These are phyloP conservation scores for Saitozyma sp. DNA, from an alignment of 768 basidiomycete species.

Conservation along the genomic window DNA sequence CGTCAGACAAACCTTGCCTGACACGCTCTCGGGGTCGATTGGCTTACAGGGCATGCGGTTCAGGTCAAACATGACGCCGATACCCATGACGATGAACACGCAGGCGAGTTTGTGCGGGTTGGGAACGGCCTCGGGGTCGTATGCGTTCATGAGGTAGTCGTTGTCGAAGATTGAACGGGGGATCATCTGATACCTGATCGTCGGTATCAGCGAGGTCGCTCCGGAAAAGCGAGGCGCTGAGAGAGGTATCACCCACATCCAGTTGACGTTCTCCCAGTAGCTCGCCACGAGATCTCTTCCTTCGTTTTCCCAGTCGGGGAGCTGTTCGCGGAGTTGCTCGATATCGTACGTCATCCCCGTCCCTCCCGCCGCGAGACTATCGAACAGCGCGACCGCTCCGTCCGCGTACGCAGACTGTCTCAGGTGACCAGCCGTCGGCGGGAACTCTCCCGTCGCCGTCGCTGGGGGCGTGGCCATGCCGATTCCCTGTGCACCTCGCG, in stretches of 20 bases:
- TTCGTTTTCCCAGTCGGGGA: constrained; percentile 49
- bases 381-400: constrained; percentile 7
- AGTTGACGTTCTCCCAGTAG: constrained; percentile 52
- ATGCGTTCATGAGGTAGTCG: constrained; percentile 43
- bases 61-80: constrained; percentile 49
- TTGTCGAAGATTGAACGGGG: constrained; percentile 43
- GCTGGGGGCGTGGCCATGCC: constrained; percentile 23
- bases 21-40: not conserved
- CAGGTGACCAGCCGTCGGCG: constrained; percentile 6
- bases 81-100: constrained; percentile 50
- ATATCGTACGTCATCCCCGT: constrained; percentile 18
- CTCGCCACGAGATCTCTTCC: constrained; percentile 32
- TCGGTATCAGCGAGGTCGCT: constrained; percentile 4
- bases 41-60: constrained; percentile 45
- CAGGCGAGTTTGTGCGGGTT: constrained; percentile 51
- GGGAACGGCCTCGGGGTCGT: constrained; percentile 28
- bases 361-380: constrained; percentile 19
- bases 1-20: not conserved
- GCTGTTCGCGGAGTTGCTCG: constrained; percentile 25
- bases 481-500: not conserved
- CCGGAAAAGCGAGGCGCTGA: not conserved
- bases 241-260: constrained; percentile 43
- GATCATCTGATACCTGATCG: constrained; percentile 36
- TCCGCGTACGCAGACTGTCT: constrained; percentile 11
- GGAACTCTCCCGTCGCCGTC: constrained; percentile 9